Conservation (phyloP, 345 rosid species). For the Eucalyptus sp. region DNA sequence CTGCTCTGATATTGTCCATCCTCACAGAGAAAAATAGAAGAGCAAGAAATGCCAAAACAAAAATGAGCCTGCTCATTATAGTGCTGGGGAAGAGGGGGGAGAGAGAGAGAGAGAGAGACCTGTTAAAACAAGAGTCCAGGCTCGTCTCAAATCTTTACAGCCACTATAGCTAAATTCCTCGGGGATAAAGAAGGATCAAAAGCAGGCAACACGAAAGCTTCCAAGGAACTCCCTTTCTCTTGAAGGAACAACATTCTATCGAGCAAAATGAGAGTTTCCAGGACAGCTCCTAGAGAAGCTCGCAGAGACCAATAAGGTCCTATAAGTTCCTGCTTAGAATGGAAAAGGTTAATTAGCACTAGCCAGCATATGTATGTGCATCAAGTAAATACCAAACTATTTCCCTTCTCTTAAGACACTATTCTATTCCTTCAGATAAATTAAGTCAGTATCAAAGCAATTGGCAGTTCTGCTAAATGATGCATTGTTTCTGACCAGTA, state of each 20-base stretch:
- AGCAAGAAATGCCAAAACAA: not conserved
- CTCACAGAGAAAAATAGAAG: not conserved
- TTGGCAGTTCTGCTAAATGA: not conserved
- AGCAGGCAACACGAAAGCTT: conserved; percentile 64
- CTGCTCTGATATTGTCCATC: not conserved
- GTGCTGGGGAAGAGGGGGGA: not conserved
- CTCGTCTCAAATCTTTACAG: conserved; percentile 24
- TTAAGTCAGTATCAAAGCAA: not conserved
- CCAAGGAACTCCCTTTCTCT: conserved; percentile 46
- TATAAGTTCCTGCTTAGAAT: conserved; percentile 42
- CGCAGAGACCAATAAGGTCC: conserved; percentile 93
- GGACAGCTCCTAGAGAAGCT: conserved; percentile 76
- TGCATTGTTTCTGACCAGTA: not conserved
- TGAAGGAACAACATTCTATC: conserved; percentile 89
- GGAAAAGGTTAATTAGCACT: not conserved
- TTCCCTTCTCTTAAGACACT: not conserved
- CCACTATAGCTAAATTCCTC: conserved; percentile 79
- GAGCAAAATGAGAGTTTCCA: conserved; percentile 76
- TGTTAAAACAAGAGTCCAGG: not conserved
- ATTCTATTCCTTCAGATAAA: not conserved
- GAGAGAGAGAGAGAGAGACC: not conserved
- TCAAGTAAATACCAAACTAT: not conserved
- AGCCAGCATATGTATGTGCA: not conserved
- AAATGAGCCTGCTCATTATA: not conserved
- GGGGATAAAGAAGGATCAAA: conserved; percentile 84